Evolutionary conservation across 257 asterid genomes (phyloP), one percentile per base, ranked within the genome.

Genomic region (Primulina tabacum): DNA sequence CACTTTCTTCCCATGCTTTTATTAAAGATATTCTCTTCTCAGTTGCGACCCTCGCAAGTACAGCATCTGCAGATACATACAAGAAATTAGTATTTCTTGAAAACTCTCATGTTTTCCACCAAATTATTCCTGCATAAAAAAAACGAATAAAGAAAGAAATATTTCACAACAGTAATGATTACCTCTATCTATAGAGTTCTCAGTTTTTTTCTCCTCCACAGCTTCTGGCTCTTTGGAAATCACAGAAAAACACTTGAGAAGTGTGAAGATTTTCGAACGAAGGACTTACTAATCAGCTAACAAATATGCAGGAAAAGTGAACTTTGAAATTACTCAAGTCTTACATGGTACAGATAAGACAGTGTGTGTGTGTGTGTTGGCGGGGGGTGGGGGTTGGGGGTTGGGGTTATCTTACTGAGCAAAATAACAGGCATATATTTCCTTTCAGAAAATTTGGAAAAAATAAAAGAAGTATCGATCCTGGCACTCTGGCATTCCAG

Each of bases 1-100:
- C 99, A 76, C 96, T 94, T 77, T 94, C 99, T 80, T 94, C 99
- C 99, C 99, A 94, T 38, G 99, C 99, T 79, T 43, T 86, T 74
- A 94, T 75, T 33, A 94, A 79, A 9, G 96, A 84, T 50, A 85
- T 3, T 80, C 88, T 89, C 86, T 94, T 94, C 89, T 89, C 92
- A 0, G 96, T 89, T 24, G 96, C 82, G 14, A 94, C 90, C 26
- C 93, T 84, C 4, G 95, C 78, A 72, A 94, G 93, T 76, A 85
- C 96, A 37, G 89, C 86, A 88, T 94, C 99, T 94, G 64, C 10
- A 7, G 1, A 75, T 21, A 69, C 6, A 72, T 28, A 68, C 35
- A 68, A 67, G 8, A 71, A 75, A 70, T 28, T 33, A 62, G 17
- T 20, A 12, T 11, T 70, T 67, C 24, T 63, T 16, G 38, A 18